These are phyloP conservation scores for Colletotrichum sp. DNA, from an alignment of 2,329 filamentous ascomycete genomes.

Conservation along the genomic window DNA sequence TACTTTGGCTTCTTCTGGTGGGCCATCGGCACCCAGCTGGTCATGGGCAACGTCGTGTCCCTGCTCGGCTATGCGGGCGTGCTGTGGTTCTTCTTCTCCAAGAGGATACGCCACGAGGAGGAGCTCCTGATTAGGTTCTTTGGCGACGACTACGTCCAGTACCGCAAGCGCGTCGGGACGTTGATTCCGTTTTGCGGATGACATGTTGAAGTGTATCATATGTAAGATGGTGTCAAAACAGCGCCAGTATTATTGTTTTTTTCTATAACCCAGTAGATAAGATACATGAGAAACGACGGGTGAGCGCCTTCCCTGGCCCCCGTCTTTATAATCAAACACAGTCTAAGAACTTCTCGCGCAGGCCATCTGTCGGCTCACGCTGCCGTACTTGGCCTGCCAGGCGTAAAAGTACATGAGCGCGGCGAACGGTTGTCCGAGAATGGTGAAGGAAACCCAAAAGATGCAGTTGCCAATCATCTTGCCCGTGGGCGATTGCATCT, in stretches of 20 bases:
- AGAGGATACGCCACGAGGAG: conserved; percentile 81
- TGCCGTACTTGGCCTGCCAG: conserved; percentile 97
- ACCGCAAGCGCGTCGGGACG: conserved; percentile 73
- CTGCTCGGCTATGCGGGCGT: conserved; percentile 75
- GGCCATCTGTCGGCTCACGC: conserved; percentile 60
- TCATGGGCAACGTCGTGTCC: conserved; percentile 84
- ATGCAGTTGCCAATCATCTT: conserved; percentile 88
- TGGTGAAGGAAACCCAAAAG: conserved; percentile 96
- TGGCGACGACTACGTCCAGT: conserved; percentile 78
- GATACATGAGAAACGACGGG: not conserved
- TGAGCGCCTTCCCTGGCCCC: not conserved
- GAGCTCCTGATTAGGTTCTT: conserved; percentile 81
- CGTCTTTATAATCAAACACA: not conserved
- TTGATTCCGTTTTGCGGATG: conserved; percentile 72
- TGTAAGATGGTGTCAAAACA: not conserved
- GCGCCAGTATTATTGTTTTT: not conserved
- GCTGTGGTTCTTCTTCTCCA: conserved; percentile 85
- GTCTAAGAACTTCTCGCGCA: not conserved
- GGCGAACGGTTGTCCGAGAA: conserved; percentile 92
- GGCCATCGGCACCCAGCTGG: conserved; percentile 91
- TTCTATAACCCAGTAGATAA: not conserved
- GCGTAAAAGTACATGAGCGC: conserved; percentile 96
- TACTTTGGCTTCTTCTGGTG: conserved; percentile 99
- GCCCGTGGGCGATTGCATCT: conserved; percentile 75
- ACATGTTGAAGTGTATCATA: not conserved